Percentiles rank a stretch among this genome's conserved stretches.
phyloP scores from a whole-genome alignment of 495 filamentous ascomycete genomes.

The Sordaria brevicollis region DNA sequence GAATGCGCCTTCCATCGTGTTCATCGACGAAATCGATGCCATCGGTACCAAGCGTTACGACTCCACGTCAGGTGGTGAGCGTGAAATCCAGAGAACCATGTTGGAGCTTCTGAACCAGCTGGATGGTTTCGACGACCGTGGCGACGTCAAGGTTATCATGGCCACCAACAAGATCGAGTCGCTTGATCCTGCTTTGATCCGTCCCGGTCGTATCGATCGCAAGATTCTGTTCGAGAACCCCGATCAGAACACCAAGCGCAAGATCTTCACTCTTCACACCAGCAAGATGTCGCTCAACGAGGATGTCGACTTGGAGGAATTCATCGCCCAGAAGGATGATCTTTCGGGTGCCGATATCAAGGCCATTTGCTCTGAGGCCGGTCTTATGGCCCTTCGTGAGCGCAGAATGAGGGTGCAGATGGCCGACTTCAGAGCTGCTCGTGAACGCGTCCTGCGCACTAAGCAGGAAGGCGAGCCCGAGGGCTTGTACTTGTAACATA shows the following conservation, averaged over 20 bases:
- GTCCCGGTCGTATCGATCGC: slow-evolving; percentile 94
- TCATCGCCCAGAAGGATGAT: slow-evolving; percentile 97
- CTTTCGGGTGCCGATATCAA: slow-evolving; percentile 97
- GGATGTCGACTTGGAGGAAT: slow-evolving; percentile 96
- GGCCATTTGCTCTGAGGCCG: slow-evolving; percentile 96
- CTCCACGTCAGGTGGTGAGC: slow-evolving; percentile 90
- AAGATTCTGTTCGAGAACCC: slow-evolving; percentile 99
- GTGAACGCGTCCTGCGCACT: slow-evolving; percentile 94
- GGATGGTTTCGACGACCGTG: slow-evolving; percentile 96
- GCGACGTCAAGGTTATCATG: slow-evolving; percentile 99
- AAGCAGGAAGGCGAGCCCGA: slow-evolving; percentile 98
- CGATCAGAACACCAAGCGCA: slow-evolving; percentile 98
- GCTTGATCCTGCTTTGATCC: slow-evolving; percentile 89
- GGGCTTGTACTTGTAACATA: slow-evolving; percentile 86
- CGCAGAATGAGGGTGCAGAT: slow-evolving; percentile 97
- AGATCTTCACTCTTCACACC: slow-evolving; percentile 99
- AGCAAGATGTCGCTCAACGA: slow-evolving; percentile 95
- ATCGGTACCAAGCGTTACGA: slow-evolving; percentile 99
- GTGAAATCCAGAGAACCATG: slow-evolving; percentile 98
- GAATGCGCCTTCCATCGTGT: slow-evolving; percentile 93
- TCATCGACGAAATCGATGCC: slow-evolving; percentile 99
- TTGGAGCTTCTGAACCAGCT: slow-evolving; percentile 96
- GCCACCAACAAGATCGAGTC: slow-evolving; percentile 99
- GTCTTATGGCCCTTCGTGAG: slow-evolving; percentile 89
- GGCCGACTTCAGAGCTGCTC: slow-evolving; percentile 88